Evolutionary conservation across 495 filamentous ascomycete species (phyloP).

Genomic region (Podospora conica): DNA sequence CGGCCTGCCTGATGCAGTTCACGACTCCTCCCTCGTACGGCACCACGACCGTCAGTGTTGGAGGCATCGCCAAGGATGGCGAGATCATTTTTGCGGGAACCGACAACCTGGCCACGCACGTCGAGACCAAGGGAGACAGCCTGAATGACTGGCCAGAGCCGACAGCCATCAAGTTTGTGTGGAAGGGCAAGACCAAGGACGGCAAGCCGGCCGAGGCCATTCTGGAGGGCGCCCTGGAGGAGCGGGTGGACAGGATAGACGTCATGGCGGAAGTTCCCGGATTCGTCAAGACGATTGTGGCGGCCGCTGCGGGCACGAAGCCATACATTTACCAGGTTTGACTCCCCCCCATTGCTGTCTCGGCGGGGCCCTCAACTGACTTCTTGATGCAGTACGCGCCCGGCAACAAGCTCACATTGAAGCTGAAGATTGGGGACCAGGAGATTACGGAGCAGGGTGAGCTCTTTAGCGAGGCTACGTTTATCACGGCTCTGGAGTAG

Average conservation of each 20-base stretch:
- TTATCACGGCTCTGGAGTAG: conserved; percentile 57
- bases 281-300: conserved; percentile 90
- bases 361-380: conserved; percentile 18
- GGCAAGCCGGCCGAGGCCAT: conserved; percentile 62
- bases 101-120: conserved; percentile 57
- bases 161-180: conserved; percentile 63
- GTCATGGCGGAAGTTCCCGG: conserved; percentile 94
- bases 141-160: conserved; percentile 90
- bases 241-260: conserved; percentile 76
- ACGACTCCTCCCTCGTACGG: conserved; percentile 95
- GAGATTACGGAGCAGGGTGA: conserved; percentile 69
- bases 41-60: conserved; percentile 76
- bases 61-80: conserved; percentile 72
- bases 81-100: conserved; percentile 70
- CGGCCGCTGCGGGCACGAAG: conserved; percentile 78
- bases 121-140: conserved; percentile 57
- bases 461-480: conserved; percentile 81
- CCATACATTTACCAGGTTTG: conserved; percentile 95
- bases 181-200: conserved; percentile 74
- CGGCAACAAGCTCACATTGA: conserved; percentile 54
- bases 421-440: conserved; percentile 74
- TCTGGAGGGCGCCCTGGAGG: conserved; percentile 63
- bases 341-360: not conserved
- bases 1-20: conserved; percentile 91
- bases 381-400: conserved; percentile 53